Evolutionary conservation across 2,329 filamentous ascomycete species (phyloP).

Genomic region (Drechslerella dactyloides): DNA sequence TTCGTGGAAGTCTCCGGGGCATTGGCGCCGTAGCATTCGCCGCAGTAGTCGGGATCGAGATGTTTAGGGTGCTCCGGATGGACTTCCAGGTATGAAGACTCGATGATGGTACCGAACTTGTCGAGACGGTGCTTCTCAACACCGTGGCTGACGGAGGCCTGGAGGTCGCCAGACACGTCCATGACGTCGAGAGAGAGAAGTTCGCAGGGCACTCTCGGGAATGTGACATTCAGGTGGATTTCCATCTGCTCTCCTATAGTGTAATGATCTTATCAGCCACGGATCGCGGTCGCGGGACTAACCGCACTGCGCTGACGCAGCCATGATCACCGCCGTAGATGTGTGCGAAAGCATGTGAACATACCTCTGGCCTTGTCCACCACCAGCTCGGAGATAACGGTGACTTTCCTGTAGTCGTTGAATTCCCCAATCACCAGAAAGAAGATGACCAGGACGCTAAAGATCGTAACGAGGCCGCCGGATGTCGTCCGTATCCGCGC

Average conservation of each 20-base stretch:
- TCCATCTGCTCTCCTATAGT: constrained; percentile 83
- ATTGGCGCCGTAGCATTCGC: constrained; percentile 85
- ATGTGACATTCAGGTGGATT: constrained; percentile 96
- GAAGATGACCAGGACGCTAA: constrained; percentile 83
- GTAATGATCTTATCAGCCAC: constrained; percentile 57
- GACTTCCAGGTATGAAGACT: constrained; percentile 58
- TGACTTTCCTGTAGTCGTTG: constrained; percentile 84
- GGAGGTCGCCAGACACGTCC: constrained; percentile 97
- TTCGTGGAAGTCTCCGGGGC: constrained; percentile 72
- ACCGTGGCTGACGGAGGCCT: constrained; percentile 90
- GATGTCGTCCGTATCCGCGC: constrained; percentile 94
- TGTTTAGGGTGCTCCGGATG: constrained; percentile 70
- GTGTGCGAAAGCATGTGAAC: constrained; percentile 11
- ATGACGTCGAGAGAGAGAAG: constrained; percentile 96
- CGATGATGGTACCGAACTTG: constrained; percentile 62
- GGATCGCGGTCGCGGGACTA: background rate
- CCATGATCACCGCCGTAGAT: background rate
- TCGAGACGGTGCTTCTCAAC: constrained; percentile 86
- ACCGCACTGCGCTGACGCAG: background rate
- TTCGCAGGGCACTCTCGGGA: constrained; percentile 91
- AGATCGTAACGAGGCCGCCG: constrained; percentile 91
- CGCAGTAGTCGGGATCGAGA: constrained; percentile 90
- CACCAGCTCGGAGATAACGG: constrained; percentile 87
- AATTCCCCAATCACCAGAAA: constrained; percentile 95
- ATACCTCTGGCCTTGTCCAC: constrained; percentile 91